Base-by-base conservation (phyloP, 495 filamentous ascomycete genomes). In the Cudoniella acicularis region DNA sequence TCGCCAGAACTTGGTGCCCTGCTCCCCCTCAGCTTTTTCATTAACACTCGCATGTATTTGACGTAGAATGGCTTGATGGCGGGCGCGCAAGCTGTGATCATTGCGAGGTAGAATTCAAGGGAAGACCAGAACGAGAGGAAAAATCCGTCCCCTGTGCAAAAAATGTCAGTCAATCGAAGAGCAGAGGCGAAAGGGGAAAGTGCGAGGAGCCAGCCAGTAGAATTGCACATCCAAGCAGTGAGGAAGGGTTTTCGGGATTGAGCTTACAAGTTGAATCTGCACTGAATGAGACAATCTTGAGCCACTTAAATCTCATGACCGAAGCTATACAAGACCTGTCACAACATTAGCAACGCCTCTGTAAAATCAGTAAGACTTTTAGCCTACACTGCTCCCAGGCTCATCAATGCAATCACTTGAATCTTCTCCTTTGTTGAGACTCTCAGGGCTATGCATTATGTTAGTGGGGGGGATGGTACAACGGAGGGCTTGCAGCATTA, bases 31-130 rank as follows among this genome's bases (percentile, higher is more conserved):
- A 36, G 30, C 30, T 36, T 36, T 13, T 36, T 36, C 30, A 4
- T 4, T 4, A 13, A 4, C 13, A 36, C 30, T 36, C 13, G 4
- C 30, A 54, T 22, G 22, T 40, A 21, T 21, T 40, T 54, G 26
- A 40, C 21, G 25, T 18, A 41, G 25, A 54, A 21, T 1, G 51
- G 51, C n/a, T 54, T 54, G 51, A 54, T 54, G 51, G 51, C 51
- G 1, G 51, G 51, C 10, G 36, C 36, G 21, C 13, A 54, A 40
- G 51, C 36, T 17, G 51, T 54, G 17, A 54, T 41, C n/a, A 40
- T 42, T 3, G 25, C 26, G 27, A 54, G n/a, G 30, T 40, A 40
- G 51, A 54, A 54, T 40, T 54, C 51, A 11, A 41, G 11, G 10
- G 51, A 30, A 11, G 26, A 40, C 24, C 51, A 54, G 51, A 41